Base-by-base conservation (phyloP, 2,329 filamentous ascomycete genomes). In the Zymoseptoria crescenta region DNA sequence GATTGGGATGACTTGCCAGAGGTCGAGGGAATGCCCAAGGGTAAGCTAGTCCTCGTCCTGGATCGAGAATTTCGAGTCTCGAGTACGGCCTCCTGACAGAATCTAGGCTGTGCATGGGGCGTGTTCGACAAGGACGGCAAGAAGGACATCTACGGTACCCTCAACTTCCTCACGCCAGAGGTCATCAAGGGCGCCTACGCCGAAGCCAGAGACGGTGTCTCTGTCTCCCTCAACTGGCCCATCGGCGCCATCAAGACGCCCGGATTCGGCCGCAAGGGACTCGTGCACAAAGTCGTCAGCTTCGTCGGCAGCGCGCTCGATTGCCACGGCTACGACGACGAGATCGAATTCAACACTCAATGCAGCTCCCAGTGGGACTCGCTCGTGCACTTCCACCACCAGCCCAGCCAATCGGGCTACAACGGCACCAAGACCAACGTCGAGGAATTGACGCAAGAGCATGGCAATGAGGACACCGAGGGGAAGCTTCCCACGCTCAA, bases 311-410 rank as follows among this genome's bases (percentile, higher is more conserved):
- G 68, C 60, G 19, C 78, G 70, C 52, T 71, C 1, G 58, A 56
- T 53, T 24, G 72, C 73, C 64, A 72, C 51, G 70, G 67, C 48
- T 76, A 76, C 64, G 75, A 80, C 28, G 77, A 81, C 52, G 71
- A 81, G 10, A 57, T 77, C n/a, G 71, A 70, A 51, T 74, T 78
- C 61, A 79, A 79, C 62, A 80, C 78, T 2, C 78, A 80, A 62
- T 71, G 70, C 54, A 73, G 72, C 30, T 73, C 68, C 30, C 77
- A 80, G 58, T 80, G 77, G 77, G 78, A 80, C 65, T 73, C 74
- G 20, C 71, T 79, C 5, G 73, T 75, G 58, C 75, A 75, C 59
- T 74, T 72, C 63, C 73, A 73, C 58, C 70, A 72, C 64, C 69
- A 73, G 61, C 66, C 73, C 0, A 74, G 74, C 2, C 75, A 74